Percentiles rank a stretch among this genome's conserved stretches.
Evolutionary conservation across 2,329 filamentous ascomycete genomes (phyloP).

Genomic region (Colletotrichum sp.): DNA sequence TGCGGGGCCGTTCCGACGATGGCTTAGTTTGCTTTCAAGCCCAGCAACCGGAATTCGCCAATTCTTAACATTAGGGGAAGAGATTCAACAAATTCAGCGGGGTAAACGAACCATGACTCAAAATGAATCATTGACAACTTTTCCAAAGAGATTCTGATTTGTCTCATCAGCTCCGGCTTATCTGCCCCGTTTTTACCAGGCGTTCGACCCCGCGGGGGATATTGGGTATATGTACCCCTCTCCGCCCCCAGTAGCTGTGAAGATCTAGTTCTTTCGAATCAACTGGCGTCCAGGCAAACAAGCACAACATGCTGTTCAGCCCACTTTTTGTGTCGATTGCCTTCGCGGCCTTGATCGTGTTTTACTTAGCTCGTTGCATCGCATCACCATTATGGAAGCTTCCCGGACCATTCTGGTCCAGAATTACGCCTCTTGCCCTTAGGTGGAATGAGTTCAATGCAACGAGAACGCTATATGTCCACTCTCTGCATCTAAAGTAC

Average conservation of each 20-base stretch:
- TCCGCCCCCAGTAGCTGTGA: neutral
- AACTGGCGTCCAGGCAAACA: neutral
- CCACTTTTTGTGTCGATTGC: slow-evolving; percentile 8
- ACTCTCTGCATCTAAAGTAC: slow-evolving; percentile 59
- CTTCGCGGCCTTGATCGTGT: neutral
- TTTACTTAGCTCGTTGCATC: slow-evolving; percentile 25
- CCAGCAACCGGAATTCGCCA: neutral
- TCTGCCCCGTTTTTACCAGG: neutral
- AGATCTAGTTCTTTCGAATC: neutral
- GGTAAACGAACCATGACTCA: neutral
- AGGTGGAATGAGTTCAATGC: slow-evolving; percentile 63
- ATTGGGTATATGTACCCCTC: neutral
- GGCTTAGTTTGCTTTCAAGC: neutral
- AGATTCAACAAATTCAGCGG: neutral
- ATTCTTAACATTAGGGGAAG: slow-evolving; percentile 11
- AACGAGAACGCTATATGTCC: slow-evolving; percentile 59
- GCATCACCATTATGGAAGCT: slow-evolving; percentile 43
- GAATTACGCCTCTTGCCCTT: slow-evolving; percentile 54
- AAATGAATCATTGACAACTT: neutral
- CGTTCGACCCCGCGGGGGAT: neutral
- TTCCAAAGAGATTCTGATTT: neutral
- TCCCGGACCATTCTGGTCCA: slow-evolving; percentile 53
- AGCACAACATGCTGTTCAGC: slow-evolving; percentile 21
- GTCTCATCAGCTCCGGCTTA: neutral
- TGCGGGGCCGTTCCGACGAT: neutral